Evolutionary conservation across 495 filamentous ascomycete species (phyloP), one percentile per base, ranked within the genome.

Genomic region (Stereocaulon alpinum): DNA sequence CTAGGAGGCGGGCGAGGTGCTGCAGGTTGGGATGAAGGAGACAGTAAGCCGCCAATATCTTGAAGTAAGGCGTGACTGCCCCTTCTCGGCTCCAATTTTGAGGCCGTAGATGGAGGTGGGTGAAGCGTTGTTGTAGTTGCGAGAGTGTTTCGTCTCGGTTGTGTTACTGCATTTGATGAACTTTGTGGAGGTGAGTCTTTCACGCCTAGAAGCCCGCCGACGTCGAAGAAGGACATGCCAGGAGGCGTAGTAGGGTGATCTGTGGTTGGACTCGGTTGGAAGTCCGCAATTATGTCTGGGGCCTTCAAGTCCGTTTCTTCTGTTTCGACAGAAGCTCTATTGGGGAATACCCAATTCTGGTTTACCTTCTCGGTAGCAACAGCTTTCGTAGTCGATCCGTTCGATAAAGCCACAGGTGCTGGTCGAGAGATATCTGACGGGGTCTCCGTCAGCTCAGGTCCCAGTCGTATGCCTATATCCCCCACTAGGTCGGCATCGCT

Each of bases 401-500:
- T 50, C 56, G 69, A 61, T 3, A 66, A 42, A 7, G 76, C 72
- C 34, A 75, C 63, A 2, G 75, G 75, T 11, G 76, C 73, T 14
- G 74, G 72, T 47, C 76, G 68, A 2, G 75, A 70, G n/a, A 61
- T 18, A 6, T n/a, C 44, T 12, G 43, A 29, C 17, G 72, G 70
- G 2, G 69, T 69, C 10, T 76, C 76, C 40, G 77, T 73, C 12
- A 88, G 62, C 27, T 85, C 80, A 15, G 81, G 80, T 53, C 82
- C 72, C 18, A 85, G 72, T 22, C 83, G 74, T 17, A 86, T 78
- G n/a, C 89, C 88, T 37, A 91, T 43, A 64, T 82, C 87, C 15
- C 81, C 74, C 1, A 86, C 87, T 4, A 94, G 75, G 66, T 92
- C 88, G 49, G 87, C 86, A 67, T 94, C 89, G 62, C 85, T 89